Evolutionary conservation across 345 rosid species (phyloP).

Genomic region (Raphanus raphanistrum): DNA sequence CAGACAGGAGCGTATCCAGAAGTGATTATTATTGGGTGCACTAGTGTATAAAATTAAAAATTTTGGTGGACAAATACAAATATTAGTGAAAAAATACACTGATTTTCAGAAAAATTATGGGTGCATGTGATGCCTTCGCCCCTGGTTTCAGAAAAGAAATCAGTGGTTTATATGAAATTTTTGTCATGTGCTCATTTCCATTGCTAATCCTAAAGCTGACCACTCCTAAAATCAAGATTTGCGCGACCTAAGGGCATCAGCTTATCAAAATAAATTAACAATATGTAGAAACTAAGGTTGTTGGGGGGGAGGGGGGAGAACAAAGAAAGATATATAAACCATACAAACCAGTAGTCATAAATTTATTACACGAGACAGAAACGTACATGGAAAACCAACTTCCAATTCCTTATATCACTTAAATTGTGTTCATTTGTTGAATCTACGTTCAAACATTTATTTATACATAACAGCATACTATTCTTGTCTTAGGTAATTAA

Average conservation of each 20-base stretch:
- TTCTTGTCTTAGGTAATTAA: conserved; percentile 8
- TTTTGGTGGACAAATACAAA: too few relatives aligned
- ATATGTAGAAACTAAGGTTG: neutral
- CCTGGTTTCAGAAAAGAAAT: too few relatives aligned
- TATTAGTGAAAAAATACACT: too few relatives aligned
- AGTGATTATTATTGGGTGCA: too few relatives aligned
- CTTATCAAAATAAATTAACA: neutral
- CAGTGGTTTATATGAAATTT: neutral
- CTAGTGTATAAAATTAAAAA: too few relatives aligned
- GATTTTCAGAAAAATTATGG: too few relatives aligned
- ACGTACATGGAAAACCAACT: neutral
- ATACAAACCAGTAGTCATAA: neutral
- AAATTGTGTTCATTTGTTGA: neutral
- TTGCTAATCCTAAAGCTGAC: neutral
- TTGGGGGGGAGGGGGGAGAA: neutral
- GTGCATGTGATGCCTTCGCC: too few relatives aligned
- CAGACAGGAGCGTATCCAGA: too few relatives aligned
- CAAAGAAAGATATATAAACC: neutral
- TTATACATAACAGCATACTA: neutral
- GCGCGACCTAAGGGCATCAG: neutral
- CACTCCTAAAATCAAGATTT: neutral
- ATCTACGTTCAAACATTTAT: neutral
- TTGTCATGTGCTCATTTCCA: neutral
- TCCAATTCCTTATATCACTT: neutral
- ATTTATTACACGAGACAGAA: neutral